Percentiles rank a stretch among this genome's conserved stretches.
These are phyloP conservation scores for Pseudevernia furfuracea DNA, from an alignment of 495 filamentous ascomycete species.

Conservation along the genomic window DNA sequence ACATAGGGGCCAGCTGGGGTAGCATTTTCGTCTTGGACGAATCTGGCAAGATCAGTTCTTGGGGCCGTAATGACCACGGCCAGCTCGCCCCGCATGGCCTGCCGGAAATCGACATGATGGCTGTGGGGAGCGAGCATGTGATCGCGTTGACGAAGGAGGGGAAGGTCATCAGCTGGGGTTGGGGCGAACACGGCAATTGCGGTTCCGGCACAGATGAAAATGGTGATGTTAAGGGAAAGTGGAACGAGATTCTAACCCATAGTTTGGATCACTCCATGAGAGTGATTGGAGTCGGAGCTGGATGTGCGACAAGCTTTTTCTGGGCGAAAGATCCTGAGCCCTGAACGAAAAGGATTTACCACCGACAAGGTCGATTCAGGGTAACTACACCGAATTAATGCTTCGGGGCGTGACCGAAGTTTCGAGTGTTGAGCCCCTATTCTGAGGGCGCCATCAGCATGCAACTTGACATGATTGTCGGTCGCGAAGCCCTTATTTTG, in stretches of 20 bases:
- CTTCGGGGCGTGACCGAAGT: background rate
- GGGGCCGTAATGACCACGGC: constrained; percentile 77
- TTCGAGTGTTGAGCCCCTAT: background rate
- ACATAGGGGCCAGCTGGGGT: constrained; percentile 72
- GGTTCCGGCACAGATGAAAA: constrained; percentile 54
- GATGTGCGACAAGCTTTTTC: constrained; percentile 78
- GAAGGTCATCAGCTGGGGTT: constrained; percentile 72
- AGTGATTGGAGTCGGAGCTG: constrained; percentile 59
- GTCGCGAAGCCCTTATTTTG: background rate
- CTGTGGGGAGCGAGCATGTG: constrained; percentile 81
- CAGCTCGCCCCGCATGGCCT: constrained; percentile 61
- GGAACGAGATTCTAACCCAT: constrained; percentile 53
- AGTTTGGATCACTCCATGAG: constrained; percentile 21
- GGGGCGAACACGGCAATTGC: constrained; percentile 97
- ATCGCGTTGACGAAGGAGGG: constrained; percentile 57
- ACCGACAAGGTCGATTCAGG: background rate
- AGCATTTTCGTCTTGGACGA: constrained; percentile 60
- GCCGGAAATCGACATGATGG: constrained; percentile 47
- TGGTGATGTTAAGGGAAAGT: constrained; percentile 57
- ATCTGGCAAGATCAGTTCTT: constrained; percentile 50
- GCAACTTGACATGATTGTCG: background rate
- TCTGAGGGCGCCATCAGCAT: background rate
- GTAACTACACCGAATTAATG: no score
- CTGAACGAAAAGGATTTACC: background rate
- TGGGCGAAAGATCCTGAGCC: constrained; percentile 15